Evolutionary conservation across 163 green algal genomes (phyloP), one percentile per base, ranked within the genome.

Genomic region (Scenedesmus sp.): DNA sequence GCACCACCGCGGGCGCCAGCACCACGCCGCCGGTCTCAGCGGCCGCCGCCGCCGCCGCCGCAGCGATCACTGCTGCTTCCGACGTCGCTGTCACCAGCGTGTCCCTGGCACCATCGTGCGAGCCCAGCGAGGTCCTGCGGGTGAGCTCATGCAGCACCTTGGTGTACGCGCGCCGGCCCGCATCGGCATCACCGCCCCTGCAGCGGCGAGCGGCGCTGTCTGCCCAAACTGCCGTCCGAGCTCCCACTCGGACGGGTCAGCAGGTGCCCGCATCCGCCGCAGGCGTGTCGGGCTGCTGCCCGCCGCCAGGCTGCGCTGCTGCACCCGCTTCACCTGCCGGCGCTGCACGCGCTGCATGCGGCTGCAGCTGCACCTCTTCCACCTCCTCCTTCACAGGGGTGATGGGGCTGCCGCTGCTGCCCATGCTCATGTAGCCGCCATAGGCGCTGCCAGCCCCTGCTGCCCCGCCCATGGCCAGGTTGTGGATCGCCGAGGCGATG

Each of bases 101-200:
- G 33, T 72, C 85, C 16, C 33, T 51, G 16, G 70, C 85, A 6
- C 37, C 81, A 4, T 30, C 51, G 7, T 76, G 49, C 6, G 72
- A 85, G n/a, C 46, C 42, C 1, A 85, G n/a, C 3, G n/a, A 61
- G 6, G 85, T 56, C 70, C 85, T 49, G 72, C 85, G 85, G 6
- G 85, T 90, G 4, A 90, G 46, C 72, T 90, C 85, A 43, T 85
- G 72, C 85, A 90, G 46, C 15, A 90, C 85, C 72, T 85, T 90
- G 35, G 16, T 90, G 72, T 90, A 90, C 4, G 85, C 85, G 7
- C 85, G 35, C 3, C 40, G 33, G 16, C 85, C 85, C 1, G 85
- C 49, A 85, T 83, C 85, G 9, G 35, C 72, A 20, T 90, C 85
- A 43, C n/a, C 37, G n/a, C 42, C 12, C 43, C 85, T 72, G 35